These are phyloP conservation scores for Porcisia deanei DNA, from an alignment of 208 protist genomes.

Conservation along the genomic window DNA sequence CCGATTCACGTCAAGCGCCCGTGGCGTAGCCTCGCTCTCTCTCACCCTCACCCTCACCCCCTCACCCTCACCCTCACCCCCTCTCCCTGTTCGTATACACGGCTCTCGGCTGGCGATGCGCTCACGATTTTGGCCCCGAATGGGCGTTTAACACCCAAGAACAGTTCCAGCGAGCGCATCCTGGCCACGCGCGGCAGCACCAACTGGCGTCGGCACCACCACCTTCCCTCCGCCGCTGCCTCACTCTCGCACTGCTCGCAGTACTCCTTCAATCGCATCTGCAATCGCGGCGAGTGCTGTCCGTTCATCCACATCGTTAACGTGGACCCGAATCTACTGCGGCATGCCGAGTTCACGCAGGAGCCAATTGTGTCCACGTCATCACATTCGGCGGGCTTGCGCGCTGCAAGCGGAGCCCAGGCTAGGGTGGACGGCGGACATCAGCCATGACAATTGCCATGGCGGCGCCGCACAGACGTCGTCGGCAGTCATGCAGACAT, in stretches of 20 bases:
- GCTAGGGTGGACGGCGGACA: background rate
- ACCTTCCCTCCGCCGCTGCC: constrained; percentile 1
- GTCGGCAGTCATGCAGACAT: background rate
- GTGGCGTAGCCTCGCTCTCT: constrained; percentile 42
- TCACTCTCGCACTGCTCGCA: constrained; percentile 79
- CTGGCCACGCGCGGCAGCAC: constrained; percentile 61
- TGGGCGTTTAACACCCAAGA: constrained; percentile 47
- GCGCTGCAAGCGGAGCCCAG: background rate
- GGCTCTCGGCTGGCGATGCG: constrained; percentile 48
- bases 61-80: too few species aligned
- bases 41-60: too few species aligned
- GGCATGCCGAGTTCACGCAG: constrained; percentile 52
- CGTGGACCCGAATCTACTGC: constrained; percentile 62
- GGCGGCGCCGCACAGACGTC: background rate
- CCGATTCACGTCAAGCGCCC: constrained; percentile 85
- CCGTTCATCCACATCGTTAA: constrained; percentile 79
- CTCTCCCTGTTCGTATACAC: constrained; percentile 50
- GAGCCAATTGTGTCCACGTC: constrained; percentile 31
- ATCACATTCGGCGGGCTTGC: background rate
- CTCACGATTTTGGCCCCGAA: constrained; percentile 71
- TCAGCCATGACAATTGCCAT: background rate
- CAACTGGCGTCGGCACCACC: constrained; percentile 30
- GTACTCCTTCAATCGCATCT: constrained; percentile 88
- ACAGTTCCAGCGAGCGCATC: constrained; percentile 52
- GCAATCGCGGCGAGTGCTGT: constrained; percentile 74